Evolutionary conservation across 805 yeast species (phyloP).

Genomic region (Cyberlindnera bimundalis): DNA sequence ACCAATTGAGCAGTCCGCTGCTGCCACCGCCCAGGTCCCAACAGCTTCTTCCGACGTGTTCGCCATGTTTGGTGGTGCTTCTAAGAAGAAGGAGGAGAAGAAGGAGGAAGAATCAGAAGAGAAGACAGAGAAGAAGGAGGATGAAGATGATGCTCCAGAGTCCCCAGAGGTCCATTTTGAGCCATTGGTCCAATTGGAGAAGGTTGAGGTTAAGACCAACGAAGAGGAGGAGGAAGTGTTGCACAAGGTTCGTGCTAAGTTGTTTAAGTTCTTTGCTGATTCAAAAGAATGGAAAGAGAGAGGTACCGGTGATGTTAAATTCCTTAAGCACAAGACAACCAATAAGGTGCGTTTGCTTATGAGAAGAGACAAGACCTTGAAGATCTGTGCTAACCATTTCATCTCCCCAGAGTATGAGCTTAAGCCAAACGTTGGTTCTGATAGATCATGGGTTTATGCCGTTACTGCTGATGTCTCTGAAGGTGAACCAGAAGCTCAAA

Average conservation of each 20-base stretch:
- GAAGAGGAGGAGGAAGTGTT: conserved; percentile 86
- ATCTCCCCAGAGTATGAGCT: conserved; percentile 77
- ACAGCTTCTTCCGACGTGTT: conserved; percentile 77
- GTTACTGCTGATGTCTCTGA: conserved; percentile 94
- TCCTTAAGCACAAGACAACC: conserved; percentile 81
- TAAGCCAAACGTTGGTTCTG: conserved; percentile 93
- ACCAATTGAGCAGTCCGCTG: conserved; percentile 21
- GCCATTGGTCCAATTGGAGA: conserved; percentile 91
- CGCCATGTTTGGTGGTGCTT: conserved; percentile 93
- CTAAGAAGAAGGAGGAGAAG: conserved; percentile 55
- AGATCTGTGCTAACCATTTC: conserved; percentile 96
- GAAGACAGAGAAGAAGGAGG: conserved; percentile 32
- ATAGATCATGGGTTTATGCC: conserved; percentile 96
- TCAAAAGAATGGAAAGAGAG: conserved; percentile 97
- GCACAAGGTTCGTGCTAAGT: conserved; percentile 88
- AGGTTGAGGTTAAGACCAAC: conserved; percentile 93
- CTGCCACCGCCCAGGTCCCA: conserved; percentile 53
- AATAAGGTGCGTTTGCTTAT: conserved; percentile 86
- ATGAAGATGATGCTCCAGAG: conserved; percentile 35
- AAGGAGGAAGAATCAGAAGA: conserved; percentile 32
- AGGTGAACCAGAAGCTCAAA: conserved; percentile 93
- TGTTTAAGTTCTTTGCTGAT: conserved; percentile 85
- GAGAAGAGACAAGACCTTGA: conserved; percentile 99
- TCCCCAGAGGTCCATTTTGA: conserved; percentile 78
- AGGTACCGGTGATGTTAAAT: conserved; percentile 98